Conservation (phyloP, 495 filamentous ascomycete genomes). For the Bryoglossum gracile region DNA sequence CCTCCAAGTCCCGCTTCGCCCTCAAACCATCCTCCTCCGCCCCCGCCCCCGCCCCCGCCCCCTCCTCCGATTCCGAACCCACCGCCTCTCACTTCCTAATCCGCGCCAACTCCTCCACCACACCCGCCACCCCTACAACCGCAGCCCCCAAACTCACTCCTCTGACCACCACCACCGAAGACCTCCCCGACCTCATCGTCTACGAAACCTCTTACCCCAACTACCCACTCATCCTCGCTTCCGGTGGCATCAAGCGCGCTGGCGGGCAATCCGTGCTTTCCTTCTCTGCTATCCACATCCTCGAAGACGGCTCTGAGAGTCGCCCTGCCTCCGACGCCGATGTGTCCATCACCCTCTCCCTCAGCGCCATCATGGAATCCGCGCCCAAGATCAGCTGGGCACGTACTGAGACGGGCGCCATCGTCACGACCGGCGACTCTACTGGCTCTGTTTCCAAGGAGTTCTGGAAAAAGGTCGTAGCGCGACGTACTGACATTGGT, state of each 20-base stretch:
- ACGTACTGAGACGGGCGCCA: conserved; percentile 73
- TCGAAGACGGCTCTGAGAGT: conserved; percentile 36
- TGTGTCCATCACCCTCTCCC: conserved; percentile 71
- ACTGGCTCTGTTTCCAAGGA: conserved; percentile 34
- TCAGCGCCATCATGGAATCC: conserved; percentile 52
- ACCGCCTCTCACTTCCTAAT: conserved; percentile 68
- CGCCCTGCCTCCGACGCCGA: conserved; percentile 68
- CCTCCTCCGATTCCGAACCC: conserved; percentile 22
- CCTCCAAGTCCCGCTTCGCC: conserved; percentile 83
- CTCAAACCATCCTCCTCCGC: conserved; percentile 32
- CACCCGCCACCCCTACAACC: conserved; percentile 73
- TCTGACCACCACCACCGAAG: conserved; percentile 57
- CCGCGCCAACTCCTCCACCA: conserved; percentile 83
- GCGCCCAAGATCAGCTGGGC: conserved; percentile 62
- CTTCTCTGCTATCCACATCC: conserved; percentile 61
- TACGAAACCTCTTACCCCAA: conserved; percentile 81
- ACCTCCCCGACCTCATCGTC: conserved; percentile 58
- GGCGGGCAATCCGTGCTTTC: conserved; percentile 84
- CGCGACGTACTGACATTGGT: conserved; percentile 48
- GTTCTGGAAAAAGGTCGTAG: conserved; percentile 50
- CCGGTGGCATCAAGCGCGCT: conserved; percentile 61
- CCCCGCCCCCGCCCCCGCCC: conserved; percentile 21
- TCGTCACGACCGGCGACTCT: conserved; percentile 41
- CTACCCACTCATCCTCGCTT: conserved; percentile 65
- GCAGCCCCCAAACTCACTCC: conserved; percentile 61